Percentiles rank a stretch among this genome's conserved stretches.
These are phyloP conservation scores for Thermoascus crustaceus DNA, from an alignment of 2,329 filamentous ascomycete genomes.

Conservation along the genomic window DNA sequence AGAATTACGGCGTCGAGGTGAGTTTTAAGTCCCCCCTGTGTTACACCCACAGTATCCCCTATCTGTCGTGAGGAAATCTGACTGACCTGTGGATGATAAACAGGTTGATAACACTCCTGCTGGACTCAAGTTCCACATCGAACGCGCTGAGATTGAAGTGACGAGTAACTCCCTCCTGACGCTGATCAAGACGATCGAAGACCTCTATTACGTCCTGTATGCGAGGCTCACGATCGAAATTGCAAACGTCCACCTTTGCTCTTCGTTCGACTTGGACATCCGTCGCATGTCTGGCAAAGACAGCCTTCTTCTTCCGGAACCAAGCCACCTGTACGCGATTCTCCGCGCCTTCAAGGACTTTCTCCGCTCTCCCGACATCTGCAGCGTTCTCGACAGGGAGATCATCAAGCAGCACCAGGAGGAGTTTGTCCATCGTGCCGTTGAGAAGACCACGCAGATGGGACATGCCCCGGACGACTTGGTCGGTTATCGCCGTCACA, in stretches of 20 bases:
- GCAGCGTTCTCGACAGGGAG: constrained; percentile 17
- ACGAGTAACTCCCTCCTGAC: constrained; percentile 17
- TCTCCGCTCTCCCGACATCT: constrained; percentile 22
- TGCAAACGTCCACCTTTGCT: constrained; percentile 26
- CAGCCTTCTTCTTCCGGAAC: constrained; percentile 22
- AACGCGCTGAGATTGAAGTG: constrained; percentile 22
- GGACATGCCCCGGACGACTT: constrained; percentile 15
- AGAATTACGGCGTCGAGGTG: constrained; percentile 29
- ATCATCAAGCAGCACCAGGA: constrained; percentile 23
- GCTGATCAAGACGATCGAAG: constrained; percentile 28
- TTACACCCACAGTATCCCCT: no score
- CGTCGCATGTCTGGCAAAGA: constrained; percentile 12
- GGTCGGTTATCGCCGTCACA: constrained; percentile 22
- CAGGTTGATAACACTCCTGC: constrained; percentile 24
- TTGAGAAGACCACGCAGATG: constrained; percentile 10
- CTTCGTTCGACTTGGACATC: constrained; percentile 19
- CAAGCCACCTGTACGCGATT: constrained; percentile 26
- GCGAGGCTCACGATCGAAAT: constrained; percentile 31
- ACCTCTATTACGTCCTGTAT: constrained; percentile 30
- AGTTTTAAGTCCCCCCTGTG: no score
- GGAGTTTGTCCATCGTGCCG: constrained; percentile 18
- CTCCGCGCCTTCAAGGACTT: constrained; percentile 25
- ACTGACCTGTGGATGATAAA: no score
- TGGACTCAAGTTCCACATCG: constrained; percentile 24
- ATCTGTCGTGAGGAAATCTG: not conserved